Evolutionary conservation across 1,284 basidiomycete species (phyloP), one percentile per base, ranked within the genome.

Genomic region (Heterobasidion irregulare): DNA sequence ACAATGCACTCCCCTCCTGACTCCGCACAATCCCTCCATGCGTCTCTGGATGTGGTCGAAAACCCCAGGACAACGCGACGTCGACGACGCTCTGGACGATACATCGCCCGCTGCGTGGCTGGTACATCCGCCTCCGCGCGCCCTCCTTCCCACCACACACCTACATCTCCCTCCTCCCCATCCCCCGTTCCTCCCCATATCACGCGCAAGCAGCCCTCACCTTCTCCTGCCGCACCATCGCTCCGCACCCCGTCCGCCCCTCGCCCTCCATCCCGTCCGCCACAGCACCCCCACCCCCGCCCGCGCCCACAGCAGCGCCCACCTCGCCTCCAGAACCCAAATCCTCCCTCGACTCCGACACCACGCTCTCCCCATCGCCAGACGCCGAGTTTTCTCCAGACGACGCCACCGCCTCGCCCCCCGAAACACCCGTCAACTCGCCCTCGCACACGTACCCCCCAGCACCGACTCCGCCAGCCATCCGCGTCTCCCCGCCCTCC

Each of bases 121-220:
- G 88, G 88, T 90, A 90, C 66, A 82, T 91, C 58, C 83, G 84
- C 50, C 70, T 91, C 18, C 77, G 84, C 18, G 72, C 85, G 1
- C 86, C 87, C 0, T 64, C 72, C 6, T 87, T 86, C 58, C 83
- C 83, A 1, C 78, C 79, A 15, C 81, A 79, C 5, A 73, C 79
- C 15, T 85, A 78, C 63, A 87, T 90, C 44, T 75, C 83, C 1
- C 69, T 90, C 16, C 69, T 75, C 7, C 84, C 87, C 6, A 71
- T 86, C 0, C 73, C 83, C 0, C 68, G 70, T 36, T 70, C 71
- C 12, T 80, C 82, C 0, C 77, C 78, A 0, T 76, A 83, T 61
- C 75, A 83, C 58, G 66, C 72, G 2, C 85, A 86, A 9, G 83
- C 78, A 2, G 78, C 84, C 1, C 69, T 90, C 19, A 73, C 75